Evolutionary conservation across 1,284 basidiomycete genomes (phyloP).

Genomic region (Cutaneotrichosporon cyanovorans): DNA sequence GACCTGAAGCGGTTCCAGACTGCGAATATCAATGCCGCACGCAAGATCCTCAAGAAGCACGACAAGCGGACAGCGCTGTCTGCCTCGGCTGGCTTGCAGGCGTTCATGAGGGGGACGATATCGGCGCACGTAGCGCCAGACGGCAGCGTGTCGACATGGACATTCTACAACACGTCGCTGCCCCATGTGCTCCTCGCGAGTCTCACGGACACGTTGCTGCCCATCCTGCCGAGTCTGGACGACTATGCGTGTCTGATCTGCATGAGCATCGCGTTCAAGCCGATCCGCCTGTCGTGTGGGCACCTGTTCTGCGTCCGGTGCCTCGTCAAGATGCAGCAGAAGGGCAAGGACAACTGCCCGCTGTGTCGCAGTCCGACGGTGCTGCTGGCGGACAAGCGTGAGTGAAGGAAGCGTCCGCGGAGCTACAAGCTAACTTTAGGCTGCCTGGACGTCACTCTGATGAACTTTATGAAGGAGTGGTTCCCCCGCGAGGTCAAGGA

Average conservation of each 20-base stretch:
- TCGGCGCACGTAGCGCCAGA: slow-evolving; percentile 26
- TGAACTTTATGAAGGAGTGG: slow-evolving; percentile 78
- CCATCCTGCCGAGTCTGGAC: slow-evolving; percentile 57
- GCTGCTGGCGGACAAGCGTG: slow-evolving; percentile 63
- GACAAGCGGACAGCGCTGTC: slow-evolving; percentile 63
- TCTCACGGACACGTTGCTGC: slow-evolving; percentile 73
- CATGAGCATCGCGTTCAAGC: slow-evolving; percentile 77
- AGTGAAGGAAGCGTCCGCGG: slow-evolving; percentile 35
- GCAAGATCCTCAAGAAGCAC: slow-evolving; percentile 92
- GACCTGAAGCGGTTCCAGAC: slow-evolving; percentile 82
- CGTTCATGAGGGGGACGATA: slow-evolving; percentile 43
- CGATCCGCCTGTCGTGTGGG: slow-evolving; percentile 71
- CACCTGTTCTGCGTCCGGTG: slow-evolving; percentile 92
- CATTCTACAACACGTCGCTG: slow-evolving; percentile 53
- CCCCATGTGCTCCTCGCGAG: slow-evolving; percentile 76
- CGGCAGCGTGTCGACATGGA: slow-evolving; percentile 43
- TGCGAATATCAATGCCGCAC: slow-evolving; percentile 79
- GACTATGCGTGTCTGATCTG: slow-evolving; percentile 62
- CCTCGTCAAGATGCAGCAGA: slow-evolving; percentile 88
- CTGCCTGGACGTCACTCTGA: slow-evolving; percentile 36
- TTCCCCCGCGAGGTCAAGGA: slow-evolving; percentile 76
- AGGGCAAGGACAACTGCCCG: slow-evolving; percentile 71
- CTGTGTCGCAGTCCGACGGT: slow-evolving; percentile 75
- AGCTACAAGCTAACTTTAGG: slow-evolving; percentile 9
- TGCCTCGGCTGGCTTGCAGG: slow-evolving; percentile 47